Evolutionary conservation across 1,284 basidiomycete species (phyloP), one percentile per base, ranked within the genome.

Genomic region (Butyriboletus appendiculatus): DNA sequence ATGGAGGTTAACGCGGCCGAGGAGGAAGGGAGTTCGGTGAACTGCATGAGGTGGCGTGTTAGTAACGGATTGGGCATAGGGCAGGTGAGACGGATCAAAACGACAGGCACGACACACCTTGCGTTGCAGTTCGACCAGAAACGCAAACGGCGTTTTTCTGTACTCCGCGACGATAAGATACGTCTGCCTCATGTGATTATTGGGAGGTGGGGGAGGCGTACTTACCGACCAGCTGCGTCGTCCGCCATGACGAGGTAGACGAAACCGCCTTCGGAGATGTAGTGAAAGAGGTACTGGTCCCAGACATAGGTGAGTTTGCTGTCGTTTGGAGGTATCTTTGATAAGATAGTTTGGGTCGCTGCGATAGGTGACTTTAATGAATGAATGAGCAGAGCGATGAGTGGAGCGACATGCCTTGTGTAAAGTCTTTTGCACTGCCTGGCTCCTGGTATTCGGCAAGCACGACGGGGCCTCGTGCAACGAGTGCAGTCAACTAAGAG

Each of bases 241-340:
- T 97, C 93, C 16, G 92, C 92, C 85, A 98, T 95, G 51, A 96
- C 92, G 48, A 99, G 84, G 72, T 90, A 97, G 42, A 89, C 87
- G 69, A 91, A 85, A 0, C 92, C 92, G 32, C 85, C 86, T 58
- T 94, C 91, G 10, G 91, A 91, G 58, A 96, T 82, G 74, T 98
- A 98, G 75, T 99, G 96, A 68, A 98, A 97, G 28, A 98, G 80
- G 70, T 93, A 96, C 73, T 96, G 88, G 70, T 97, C 93, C 93
- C 93, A 95, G 48, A 92, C 92, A 77, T 96, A 98, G 34, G 94
- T 96, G 51, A 98, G 81, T 73, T 97, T 97, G 71, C 90, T 92
- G 73, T 97, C 88, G 68, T 93, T 92, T 2, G 92, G 92, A 1
- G 95, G 94, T 66, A 98, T 98, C 78, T 96, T 96, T 40, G 88